Evolutionary conservation across 352 stramenopile genomes (phyloP).

Genomic region (Globisporangium takayamanum): DNA sequence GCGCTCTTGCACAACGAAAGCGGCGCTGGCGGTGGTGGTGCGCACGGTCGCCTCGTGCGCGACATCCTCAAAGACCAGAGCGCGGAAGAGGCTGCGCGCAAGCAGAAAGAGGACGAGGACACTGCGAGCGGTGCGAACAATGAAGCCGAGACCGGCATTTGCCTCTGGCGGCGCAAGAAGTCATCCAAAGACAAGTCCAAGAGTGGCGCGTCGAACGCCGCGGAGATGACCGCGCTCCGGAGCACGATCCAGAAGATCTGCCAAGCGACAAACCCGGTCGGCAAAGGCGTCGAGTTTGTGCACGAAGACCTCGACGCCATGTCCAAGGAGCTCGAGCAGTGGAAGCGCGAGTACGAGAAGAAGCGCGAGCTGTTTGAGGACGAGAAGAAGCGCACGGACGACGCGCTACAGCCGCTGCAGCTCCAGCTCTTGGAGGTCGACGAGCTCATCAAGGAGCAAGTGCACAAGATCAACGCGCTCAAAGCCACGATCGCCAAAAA

Average conservation of each 20-base stretch:
- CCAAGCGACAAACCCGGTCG: slow-evolving; percentile 87
- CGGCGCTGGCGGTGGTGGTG: slow-evolving; percentile 14
- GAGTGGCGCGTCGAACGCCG: slow-evolving; percentile 48
- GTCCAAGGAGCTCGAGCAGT: slow-evolving; percentile 90
- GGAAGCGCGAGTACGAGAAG: slow-evolving; percentile 77
- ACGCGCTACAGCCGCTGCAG: slow-evolving; percentile 78
- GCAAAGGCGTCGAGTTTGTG: slow-evolving; percentile 92
- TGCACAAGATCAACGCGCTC: slow-evolving; percentile 88
- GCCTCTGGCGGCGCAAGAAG: slow-evolving; percentile 62
- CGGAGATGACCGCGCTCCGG: slow-evolving; percentile 76
- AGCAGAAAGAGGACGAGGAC: slow-evolving; percentile 68
- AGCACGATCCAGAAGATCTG: slow-evolving; percentile 88
- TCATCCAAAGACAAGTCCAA: slow-evolving; percentile 83
- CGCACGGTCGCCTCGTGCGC: slow-evolving; percentile 70
- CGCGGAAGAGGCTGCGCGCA: slow-evolving; percentile 58
- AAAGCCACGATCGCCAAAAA: slow-evolving; percentile 91
- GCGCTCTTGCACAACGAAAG: slow-evolving; percentile 4
- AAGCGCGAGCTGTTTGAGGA: slow-evolving; percentile 79
- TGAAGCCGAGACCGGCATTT: slow-evolving; percentile 69
- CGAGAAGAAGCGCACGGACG: slow-evolving; percentile 80
- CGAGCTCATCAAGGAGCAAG: slow-evolving; percentile 88
- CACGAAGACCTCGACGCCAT: slow-evolving; percentile 93
- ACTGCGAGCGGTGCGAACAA: slow-evolving; percentile 22
- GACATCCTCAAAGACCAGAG: slow-evolving; percentile 79
- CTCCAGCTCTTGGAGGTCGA: slow-evolving; percentile 82